Base-by-base conservation (phyloP, 768 basidiomycete species). In the Termitomyces sp. region DNA sequence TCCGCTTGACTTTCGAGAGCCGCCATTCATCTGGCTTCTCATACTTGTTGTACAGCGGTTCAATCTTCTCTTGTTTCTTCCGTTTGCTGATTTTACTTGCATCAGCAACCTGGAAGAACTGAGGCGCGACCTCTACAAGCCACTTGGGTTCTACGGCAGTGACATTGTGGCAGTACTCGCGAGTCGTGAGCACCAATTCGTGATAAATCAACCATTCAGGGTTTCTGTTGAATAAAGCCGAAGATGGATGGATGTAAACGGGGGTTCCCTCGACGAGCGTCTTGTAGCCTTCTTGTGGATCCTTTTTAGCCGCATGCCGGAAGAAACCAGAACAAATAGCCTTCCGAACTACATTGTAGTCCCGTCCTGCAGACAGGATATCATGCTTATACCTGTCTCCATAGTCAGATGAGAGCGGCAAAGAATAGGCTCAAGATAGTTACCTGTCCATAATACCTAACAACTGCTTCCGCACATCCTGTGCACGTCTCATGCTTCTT, bases 361-460 rank as follows among this genome's bases (percentile, higher is more conserved):
- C 95, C 64, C 80, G 80, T 32, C 97, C 97, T 3, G 93, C 90
- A 2, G 92, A 94, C 40, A 95, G 65, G 57, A 99, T 90, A 62
- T 98, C 97, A 68, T 98, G 97, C 68, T 98, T 98, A 71, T 98
- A 98, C 55, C 90, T 93, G 59, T 7, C 42, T 14, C 35, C 3
- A 54, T 60, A 28, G 62, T 65, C 34, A 54, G 32, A 44, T 41
- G 38, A 24, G 45, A 15, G 35, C 32, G 15, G 17, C 26, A 49
- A 55, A 22, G 35, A 32, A 41, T 37, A 54, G 6, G 15, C 0
- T 17, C 1, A 40, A 21, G 21, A 21, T 34, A 74, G 82, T 60
- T 76, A 92, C 84, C 97, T 80, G 69, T 99, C 97, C 97, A 99
- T 98, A 68, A 99, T 98, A 58, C 97, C 97, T 41, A 98, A 77